Conservation (phyloP, 306 rosid species). For the Acacia acuminata region DNA sequence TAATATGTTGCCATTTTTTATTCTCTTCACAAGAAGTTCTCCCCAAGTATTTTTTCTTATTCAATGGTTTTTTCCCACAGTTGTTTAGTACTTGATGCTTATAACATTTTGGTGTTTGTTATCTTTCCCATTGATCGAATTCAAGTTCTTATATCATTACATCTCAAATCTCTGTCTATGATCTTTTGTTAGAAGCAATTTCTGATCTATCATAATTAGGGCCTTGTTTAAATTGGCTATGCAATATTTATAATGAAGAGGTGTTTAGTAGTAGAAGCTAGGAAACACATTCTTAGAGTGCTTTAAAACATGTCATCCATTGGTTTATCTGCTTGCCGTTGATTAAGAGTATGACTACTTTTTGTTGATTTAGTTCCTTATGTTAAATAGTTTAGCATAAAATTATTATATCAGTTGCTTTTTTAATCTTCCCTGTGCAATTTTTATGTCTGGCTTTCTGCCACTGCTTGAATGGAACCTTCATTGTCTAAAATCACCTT, state of each 20-base stretch:
- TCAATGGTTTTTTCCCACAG: background rate
- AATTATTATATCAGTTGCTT: constrained; percentile 6
- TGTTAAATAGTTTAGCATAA: background rate
- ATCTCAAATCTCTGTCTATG: background rate
- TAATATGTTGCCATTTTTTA: background rate
- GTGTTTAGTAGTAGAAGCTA: background rate
- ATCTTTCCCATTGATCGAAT: background rate
- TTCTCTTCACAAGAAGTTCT: background rate
- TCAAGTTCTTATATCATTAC: background rate
- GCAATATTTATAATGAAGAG: background rate
- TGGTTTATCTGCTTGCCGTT: background rate
- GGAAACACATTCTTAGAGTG: background rate
- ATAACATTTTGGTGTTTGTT: background rate
- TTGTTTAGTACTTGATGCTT: background rate
- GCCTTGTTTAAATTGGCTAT: background rate
- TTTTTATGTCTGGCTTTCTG: constrained; percentile 17
- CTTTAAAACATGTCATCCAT: background rate
- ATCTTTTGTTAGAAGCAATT: background rate
- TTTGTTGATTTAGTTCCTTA: background rate
- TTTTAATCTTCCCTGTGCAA: constrained; percentile 14
- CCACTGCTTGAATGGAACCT: constrained; percentile 26
- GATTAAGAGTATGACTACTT: background rate
- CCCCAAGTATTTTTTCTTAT: background rate
- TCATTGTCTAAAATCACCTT: constrained; percentile 33
- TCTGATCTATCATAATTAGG: background rate